Conservation (phyloP, 441 rosid species). For the Eutrema salsugineum region DNA sequence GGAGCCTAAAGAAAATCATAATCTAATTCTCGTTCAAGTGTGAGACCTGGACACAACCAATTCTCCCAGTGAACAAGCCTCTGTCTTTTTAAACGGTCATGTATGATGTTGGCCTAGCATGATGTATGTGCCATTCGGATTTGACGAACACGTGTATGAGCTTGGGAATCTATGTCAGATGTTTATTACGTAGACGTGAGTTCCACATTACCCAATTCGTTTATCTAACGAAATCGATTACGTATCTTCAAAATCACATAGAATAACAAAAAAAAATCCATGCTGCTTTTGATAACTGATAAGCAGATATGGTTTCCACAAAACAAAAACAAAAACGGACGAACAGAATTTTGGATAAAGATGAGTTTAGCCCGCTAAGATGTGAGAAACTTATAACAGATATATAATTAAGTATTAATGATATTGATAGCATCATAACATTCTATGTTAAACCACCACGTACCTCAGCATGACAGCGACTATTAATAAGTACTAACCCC, state of each 20-base stretch:
- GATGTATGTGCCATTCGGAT: not conserved
- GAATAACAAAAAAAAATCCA: not conserved
- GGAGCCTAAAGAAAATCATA: not conserved
- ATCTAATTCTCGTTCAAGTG: not conserved
- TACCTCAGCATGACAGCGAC: constrained; percentile 6
- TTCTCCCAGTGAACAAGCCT: not conserved
- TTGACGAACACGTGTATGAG: constrained; percentile 6
- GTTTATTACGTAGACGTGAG: constrained; percentile 22
- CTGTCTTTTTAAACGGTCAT: not conserved
- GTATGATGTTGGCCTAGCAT: too few species aligned
- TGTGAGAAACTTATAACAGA: too few species aligned
- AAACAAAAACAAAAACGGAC: too few species aligned
- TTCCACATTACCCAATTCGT: constrained; percentile 4
- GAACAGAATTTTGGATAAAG: not conserved
- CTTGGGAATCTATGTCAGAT: constrained; percentile 20
- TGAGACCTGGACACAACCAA: not conserved
- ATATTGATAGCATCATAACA: not conserved
- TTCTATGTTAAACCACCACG: not conserved
- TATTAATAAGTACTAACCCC: not conserved
- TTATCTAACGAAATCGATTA: not conserved
- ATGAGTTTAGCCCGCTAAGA: too few species aligned
- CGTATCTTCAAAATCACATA: not conserved
- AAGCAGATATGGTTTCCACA: too few species aligned
- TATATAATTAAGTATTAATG: not conserved
- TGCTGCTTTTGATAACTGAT: too few species aligned